Base-by-base conservation (phyloP, 23 red algal species). In the Gracilariopsis chorda region DNA sequence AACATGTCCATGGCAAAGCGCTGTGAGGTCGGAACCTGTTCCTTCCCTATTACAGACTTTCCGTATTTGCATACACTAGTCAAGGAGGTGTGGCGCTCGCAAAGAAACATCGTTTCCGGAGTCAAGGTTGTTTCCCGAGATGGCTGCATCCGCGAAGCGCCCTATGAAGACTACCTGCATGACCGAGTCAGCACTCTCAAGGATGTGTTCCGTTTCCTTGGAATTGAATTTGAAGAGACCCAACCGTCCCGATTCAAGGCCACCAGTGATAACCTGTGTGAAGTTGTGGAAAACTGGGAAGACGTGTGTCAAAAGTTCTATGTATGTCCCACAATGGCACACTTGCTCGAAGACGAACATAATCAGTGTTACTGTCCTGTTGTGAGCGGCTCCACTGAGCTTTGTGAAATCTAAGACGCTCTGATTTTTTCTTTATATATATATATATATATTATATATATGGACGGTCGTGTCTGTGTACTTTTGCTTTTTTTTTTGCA, bases 271-370 rank as follows among this genome's bases (percentile, higher is more conserved):
- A 74, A 55, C 34, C 34, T 87, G 67, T 94, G 91, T 59, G 58
- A 87, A 28, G 91, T 87, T 7, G 76, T 94, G 36, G 35, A 41
- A 24, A 94, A 87, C 47, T 93, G 80, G 64, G 80, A 51, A n/a
- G 79, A 87, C 23, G 17, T 94, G 48, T 94, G 91, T 36, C 56
- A 37, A 58, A 79, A 74, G 55, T 94, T 87, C 56, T 87, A 68
- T 24, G 77, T 40, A n/a, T 94, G 91, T 44, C 33, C 52, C 0
- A 53, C 47, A 12, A n/a, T 43, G 63, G 44, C 41, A 13, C 81
- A 55, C 39, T 63, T 94, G 46, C 47, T 94, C 12, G 91, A 94
- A n/a, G 91, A 94, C 60, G 41, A 53, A 3, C 56, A 59, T 23
- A 83, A 84, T 46, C 45, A 56, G 5, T 94, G 91, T 30, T 70